Base-by-base conservation (phyloP, 208 protist genomes). In the Phytomonas sp. region DNA sequence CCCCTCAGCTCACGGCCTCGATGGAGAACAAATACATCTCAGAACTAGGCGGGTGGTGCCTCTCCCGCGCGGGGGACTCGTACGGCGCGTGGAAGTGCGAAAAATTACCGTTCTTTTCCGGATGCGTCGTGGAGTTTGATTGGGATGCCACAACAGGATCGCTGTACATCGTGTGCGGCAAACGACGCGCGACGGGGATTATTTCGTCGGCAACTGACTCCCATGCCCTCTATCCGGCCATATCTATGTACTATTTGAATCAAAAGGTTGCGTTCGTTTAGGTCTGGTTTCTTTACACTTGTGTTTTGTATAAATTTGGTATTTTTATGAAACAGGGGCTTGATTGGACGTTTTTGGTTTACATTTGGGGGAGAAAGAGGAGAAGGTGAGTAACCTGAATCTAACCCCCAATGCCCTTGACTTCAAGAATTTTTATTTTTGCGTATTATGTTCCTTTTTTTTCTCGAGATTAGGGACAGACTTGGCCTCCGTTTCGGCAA, bases 161-260 rank as follows among this genome's bases (percentile, higher is more conserved):
- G 16, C 70, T 97, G 29, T 91, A 89, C 77, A 90, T 97, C 74
- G 86, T 94, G 19, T 89, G 83, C 63, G 92, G 89, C 30, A 89
- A 90, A 67, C 79, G 83, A 65, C 84, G 83, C 30, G 87, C 74
- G 7, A 80, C 78, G 12, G 92, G 87, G 10, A 80, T 92, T 62
- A 92, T 97, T 63, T 77, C 86, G 16, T 82, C 78, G 26, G 66
- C 94, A 32, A 79, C 81, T n/a, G 78, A 91, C 19, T 64, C 75
- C 37, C 88, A 96, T 59, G 72, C 78, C 10, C 67, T 95, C 14
- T 97, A 91, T 61, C 92, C 92, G 7, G 89, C 92, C 34, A 73
- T 97, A 29, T 95, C 90, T 32, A 90, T 97, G 87, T 97, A 95
- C 70, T 97, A 97, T 71, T 67, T 94, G 31, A 95, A 95, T 72